These are phyloP conservation scores for Debaryomyces coudertii DNA, from an alignment of 1,139 yeast species.

Conservation along the genomic window DNA sequence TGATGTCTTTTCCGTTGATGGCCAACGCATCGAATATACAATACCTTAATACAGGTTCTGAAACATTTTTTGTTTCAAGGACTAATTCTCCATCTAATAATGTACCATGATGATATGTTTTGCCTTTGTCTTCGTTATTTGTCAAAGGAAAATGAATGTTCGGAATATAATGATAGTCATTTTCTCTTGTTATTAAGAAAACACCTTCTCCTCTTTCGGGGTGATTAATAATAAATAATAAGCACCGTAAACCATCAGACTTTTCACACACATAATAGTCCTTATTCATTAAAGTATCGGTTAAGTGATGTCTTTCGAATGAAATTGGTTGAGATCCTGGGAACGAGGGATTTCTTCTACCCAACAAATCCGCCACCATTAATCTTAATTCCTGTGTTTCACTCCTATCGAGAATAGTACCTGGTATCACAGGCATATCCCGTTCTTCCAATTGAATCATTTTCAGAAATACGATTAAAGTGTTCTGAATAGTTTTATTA, in stretches of 20 bases:
- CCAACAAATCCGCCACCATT: slow-evolving; percentile 70
- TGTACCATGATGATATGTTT: slow-evolving; percentile 79
- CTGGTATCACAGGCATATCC: slow-evolving; percentile 83
- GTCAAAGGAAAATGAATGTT: slow-evolving; percentile 79
- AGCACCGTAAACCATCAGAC: slow-evolving; percentile 88
- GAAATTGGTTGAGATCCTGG: slow-evolving; percentile 97
- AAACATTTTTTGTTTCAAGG: slow-evolving; percentile 56
- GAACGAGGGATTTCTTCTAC: slow-evolving; percentile 54
- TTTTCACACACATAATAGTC: slow-evolving; percentile 92
- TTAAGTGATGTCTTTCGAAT: slow-evolving; percentile 74
- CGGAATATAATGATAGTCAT: slow-evolving; percentile 80
- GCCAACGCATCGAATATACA: slow-evolving; percentile 92
- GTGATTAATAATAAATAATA: slow-evolving; percentile 68
- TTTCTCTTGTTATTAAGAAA: slow-evolving; percentile 78
- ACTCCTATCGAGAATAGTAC: slow-evolving; percentile 70
- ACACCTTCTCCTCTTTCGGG: slow-evolving; percentile 77
- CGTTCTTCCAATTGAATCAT: slow-evolving; percentile 54
- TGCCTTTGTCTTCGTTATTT: slow-evolving; percentile 50
- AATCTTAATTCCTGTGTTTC: slow-evolving; percentile 69
- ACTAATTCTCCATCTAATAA: slow-evolving; percentile 88
- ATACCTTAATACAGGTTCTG: slow-evolving; percentile 61
- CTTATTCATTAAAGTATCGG: slow-evolving; percentile 57
- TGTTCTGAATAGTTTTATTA: background rate
- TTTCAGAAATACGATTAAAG: background rate
- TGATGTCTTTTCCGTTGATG: slow-evolving; percentile 71